Evolutionary conservation across 2,329 filamentous ascomycete genomes (phyloP).

Genomic region (Penicillium oxalicum): DNA sequence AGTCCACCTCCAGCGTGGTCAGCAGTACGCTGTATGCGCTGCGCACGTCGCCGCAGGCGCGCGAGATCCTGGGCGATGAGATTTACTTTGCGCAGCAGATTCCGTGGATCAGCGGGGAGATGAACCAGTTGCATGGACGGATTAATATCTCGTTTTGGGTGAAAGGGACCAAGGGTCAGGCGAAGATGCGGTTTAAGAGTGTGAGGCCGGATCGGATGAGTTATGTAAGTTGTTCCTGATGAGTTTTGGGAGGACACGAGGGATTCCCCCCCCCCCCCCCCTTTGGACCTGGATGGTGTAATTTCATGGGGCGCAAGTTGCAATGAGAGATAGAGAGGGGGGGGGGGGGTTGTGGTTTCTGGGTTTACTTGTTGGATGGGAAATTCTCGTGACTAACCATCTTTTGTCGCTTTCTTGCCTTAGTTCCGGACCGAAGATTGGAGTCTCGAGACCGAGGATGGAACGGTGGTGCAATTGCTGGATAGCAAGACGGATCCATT

Average conservation of each 20-base stretch:
- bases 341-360: too few relatives aligned
- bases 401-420: background rate
- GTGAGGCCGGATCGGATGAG: conserved; percentile 60
- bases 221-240: conserved; percentile 40
- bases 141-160: conserved; percentile 87
- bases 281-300: too few relatives aligned
- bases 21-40: conserved; percentile 85
- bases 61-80: conserved; percentile 76
- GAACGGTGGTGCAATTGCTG: conserved; percentile 67
- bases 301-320: background rate
- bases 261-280: too few relatives aligned
- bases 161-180: conserved; percentile 66
- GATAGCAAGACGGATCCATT: conserved; percentile 66
- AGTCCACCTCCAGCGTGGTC: conserved; percentile 80
- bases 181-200: conserved; percentile 75
- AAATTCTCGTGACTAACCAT: too few relatives aligned
- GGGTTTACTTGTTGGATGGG: background rate
- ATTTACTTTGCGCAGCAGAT: conserved; percentile 74
- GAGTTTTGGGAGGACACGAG: too few relatives aligned
- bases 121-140: conserved; percentile 87
- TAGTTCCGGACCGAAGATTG: conserved; percentile 86
- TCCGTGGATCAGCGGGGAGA: conserved; percentile 77
- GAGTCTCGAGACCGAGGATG: conserved; percentile 67
- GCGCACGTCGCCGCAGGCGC: conserved; percentile 68
- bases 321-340: too few relatives aligned